These are phyloP conservation scores for Geotrichum reessii DNA, from an alignment of 1,139 yeast genomes.

Conservation along the genomic window DNA sequence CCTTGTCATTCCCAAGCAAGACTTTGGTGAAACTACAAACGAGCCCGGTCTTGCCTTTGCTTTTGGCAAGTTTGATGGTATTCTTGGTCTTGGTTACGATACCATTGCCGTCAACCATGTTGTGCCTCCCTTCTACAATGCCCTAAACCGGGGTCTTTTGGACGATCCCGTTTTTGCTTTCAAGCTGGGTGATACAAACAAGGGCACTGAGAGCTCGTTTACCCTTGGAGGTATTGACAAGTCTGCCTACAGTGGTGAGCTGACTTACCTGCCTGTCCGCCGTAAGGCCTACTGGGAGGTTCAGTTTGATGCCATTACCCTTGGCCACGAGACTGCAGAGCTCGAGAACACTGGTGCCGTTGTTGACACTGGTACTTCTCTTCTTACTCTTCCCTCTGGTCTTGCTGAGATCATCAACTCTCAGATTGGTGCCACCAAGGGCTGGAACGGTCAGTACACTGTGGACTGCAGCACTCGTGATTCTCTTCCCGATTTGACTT, in stretches of 20 bases:
- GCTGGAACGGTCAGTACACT: conserved; percentile 95
- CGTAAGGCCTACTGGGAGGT: conserved; percentile 99
- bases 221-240: conserved; percentile 92
- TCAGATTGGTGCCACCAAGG: conserved; percentile 93
- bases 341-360: conserved; percentile 89
- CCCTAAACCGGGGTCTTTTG: conserved; percentile 70
- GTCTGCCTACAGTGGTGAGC: conserved; percentile 66
- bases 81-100: conserved; percentile 88
- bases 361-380: conserved; percentile 95
- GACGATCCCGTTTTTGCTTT: conserved; percentile 85
- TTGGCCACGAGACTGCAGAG: conserved; percentile 86
- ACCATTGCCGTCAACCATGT: conserved; percentile 80
- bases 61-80: conserved; percentile 96
- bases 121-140: conserved; percentile 91
- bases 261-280: conserved; percentile 94
- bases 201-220: conserved; percentile 67
- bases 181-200: conserved; percentile 74
- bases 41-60: conserved; percentile 98
- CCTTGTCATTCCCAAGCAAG: conserved; percentile 76
- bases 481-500: conserved; percentile 80
- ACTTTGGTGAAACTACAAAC: conserved; percentile 91
- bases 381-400: conserved; percentile 89
- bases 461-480: conserved; percentile 83
- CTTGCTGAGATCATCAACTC: conserved; percentile 91
- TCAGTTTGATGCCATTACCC: conserved; percentile 76